Conservation (phyloP, 441 rosid genomes). For the Oxalis stricta region DNA sequence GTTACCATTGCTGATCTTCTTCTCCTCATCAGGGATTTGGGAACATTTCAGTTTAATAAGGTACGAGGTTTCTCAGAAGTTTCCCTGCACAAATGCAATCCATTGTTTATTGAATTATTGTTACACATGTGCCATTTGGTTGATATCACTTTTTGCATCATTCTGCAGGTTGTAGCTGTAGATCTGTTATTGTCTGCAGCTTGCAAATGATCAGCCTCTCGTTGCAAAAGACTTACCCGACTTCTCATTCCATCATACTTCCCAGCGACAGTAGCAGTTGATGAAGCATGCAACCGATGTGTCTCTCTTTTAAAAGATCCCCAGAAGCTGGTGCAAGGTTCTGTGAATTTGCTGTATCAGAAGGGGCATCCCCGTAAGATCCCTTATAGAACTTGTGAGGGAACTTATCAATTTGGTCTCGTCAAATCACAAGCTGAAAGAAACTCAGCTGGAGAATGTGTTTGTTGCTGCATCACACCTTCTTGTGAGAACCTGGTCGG, state of each 20-base stretch:
- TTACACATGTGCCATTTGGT: neutral
- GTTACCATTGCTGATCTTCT: constrained; percentile 72
- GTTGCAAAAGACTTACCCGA: constrained; percentile 63
- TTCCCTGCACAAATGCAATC: constrained; percentile 3
- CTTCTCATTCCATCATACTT: constrained; percentile 85
- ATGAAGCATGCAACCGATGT: constrained; percentile 82
- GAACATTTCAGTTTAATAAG: constrained; percentile 73
- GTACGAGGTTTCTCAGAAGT: constrained; percentile 22
- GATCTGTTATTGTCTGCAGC: constrained; percentile 51
- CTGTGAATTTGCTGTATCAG: constrained; percentile 53
- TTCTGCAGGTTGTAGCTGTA: constrained; percentile 60
- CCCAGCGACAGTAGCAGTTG: constrained; percentile 51
- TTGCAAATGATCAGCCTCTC: constrained; percentile 60
- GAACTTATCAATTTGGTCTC: constrained; percentile 39
- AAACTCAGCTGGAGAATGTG: constrained; percentile 59
- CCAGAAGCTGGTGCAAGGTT: constrained; percentile 88
- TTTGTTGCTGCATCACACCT: constrained; percentile 42
- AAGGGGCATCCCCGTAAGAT: constrained; percentile 54
- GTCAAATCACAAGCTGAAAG: constrained; percentile 31
- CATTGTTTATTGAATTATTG: neutral
- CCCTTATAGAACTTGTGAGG: constrained; percentile 53
- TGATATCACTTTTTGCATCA: constrained; percentile 9
- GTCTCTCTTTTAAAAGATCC: constrained; percentile 61
- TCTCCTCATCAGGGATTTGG: constrained; percentile 54
- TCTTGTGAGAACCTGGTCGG: constrained; percentile 41